phyloP scores from a whole-genome alignment of 352 stramenopile genomes.

The Phytophthora pinifolia region DNA sequence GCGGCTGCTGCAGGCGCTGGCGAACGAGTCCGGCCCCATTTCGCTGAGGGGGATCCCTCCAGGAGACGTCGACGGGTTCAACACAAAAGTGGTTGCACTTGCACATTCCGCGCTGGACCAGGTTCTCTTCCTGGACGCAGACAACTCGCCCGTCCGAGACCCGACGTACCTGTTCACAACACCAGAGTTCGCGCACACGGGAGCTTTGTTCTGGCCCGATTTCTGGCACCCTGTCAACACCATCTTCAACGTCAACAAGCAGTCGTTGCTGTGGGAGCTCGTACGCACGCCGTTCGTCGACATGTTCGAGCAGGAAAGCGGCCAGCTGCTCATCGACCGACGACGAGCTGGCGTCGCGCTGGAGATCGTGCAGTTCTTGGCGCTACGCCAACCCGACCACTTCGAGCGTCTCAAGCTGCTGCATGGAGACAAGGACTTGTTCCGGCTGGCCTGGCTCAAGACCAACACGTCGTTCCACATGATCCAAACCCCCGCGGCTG shows the following conservation, averaged over 20 bases:
- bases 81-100: slow-evolving; percentile 51
- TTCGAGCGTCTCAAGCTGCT: slow-evolving; percentile 40
- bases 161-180: slow-evolving; percentile 54
- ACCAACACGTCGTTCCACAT: slow-evolving; percentile 45
- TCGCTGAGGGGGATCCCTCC: slow-evolving; percentile 26
- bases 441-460: slow-evolving; percentile 56
- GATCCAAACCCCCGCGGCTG: slow-evolving; percentile 39
- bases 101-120: slow-evolving; percentile 38
- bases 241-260: slow-evolving; percentile 58
- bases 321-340: slow-evolving; percentile 51
- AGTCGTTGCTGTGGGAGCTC: slow-evolving; percentile 56
- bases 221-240: slow-evolving; percentile 61
- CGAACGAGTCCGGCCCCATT: slow-evolving; percentile 26
- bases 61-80: slow-evolving; percentile 37
- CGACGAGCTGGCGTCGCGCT: slow-evolving; percentile 28
- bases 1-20: slow-evolving; percentile 26
- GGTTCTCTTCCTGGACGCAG: slow-evolving; percentile 57
- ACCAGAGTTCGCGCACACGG: slow-evolving; percentile 31
- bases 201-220: slow-evolving; percentile 66
- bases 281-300: slow-evolving; percentile 39
- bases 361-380: slow-evolving; percentile 41
- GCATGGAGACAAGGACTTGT: slow-evolving; percentile 57
- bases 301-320: slow-evolving; percentile 72
- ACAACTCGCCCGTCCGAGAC: slow-evolving; percentile 48
- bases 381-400: slow-evolving; percentile 27